Base-by-base conservation (phyloP, 345 rosid species). In the Salix dunnii region DNA sequence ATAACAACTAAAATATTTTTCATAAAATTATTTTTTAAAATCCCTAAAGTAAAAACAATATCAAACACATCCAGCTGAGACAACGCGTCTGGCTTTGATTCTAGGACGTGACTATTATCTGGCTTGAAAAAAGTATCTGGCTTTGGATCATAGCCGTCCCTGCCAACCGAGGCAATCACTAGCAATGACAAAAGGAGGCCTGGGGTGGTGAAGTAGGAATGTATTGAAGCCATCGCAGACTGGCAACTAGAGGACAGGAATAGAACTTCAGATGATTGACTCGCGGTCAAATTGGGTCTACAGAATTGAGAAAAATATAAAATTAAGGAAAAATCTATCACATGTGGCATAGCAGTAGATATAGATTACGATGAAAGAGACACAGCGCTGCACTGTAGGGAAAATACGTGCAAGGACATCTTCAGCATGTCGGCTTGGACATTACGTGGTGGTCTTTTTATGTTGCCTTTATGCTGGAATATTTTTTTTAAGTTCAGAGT, bases 101-200 rank as follows among this genome's bases (percentile, higher is more conserved):
- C 58, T 1, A 68, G 27, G 67, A 1, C 13, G 12, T 76, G 42
- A 2, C 2, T 30, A 31, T 66, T 0, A 11, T 27, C 8, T 1
- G 72, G 40, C 51, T 48, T 27, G n/a, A 33, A 14, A 49, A 25
- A 9, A 10, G 51, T 30, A 0, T 55, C 51, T 75, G 67, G 73
- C 25, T 76, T 76, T 17, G 68, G 6, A 2, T 35, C 76, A 61
- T 75, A 53, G 6, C 58, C 11, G 35, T 13, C 67, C 40, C 43
- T 69, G 5, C 17, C 2, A 46, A 79, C 82, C 14, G 75, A 73
- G 43, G 72, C 71, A 17, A 77, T 25, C 3, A 72, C 60, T 20
- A 75, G 62, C 73, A 84, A 23, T 46, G 85, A 74, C 38, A 78
- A 73, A 36, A 87, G 77, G 36, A 84, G 70, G 83, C 80, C 36